Base-by-base conservation (phyloP, 768 basidiomycete species). In the Rhizopogon sp. region DNA sequence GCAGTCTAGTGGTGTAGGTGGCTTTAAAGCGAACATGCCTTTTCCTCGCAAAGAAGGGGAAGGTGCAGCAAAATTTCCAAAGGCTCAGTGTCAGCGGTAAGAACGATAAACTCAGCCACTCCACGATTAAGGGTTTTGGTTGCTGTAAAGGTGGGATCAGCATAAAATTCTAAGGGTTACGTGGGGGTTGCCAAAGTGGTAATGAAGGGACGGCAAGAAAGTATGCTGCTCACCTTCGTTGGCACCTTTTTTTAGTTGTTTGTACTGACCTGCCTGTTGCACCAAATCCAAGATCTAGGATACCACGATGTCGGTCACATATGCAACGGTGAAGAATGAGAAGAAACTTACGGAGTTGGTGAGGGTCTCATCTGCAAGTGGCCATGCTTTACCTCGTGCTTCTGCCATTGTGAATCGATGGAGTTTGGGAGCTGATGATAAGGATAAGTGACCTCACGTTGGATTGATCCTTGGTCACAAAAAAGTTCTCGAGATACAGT, bases 121-220 rank as follows among this genome's bases (percentile, higher is more conserved):
- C 96, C 96, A 65, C 96, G 91, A 72, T 98, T 98, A 59, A 98
- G 82, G 17, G 94, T 97, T 78, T 99, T 99, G 61, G 97, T 99
- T 43, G 95, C 94, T 93, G 64, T 13, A 39, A 54, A 50, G 47
- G 43, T 16, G 33, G 22, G 8, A 29, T 64, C 14, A 66, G 42
- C 46, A 55, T 9, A 20, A 28, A 14, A 39, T 14, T 10, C 43
- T 11, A 41, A 33, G 42, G n/a, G 25, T 47, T 45, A 52, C 53
- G 37, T 13, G 22, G 52, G 29, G 11, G 28, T 28, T 14, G 2
- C n/a, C n/a, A 33, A 50, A 29, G 16, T 39, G 17, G 39, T 13
- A n/a, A 2, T 10, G 9, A 41, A 44, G n/a, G 16, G 44, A 6
- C 39, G 20, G 39, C 3, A 14, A 54, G 25, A 11, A 25, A 28